Base-by-base conservation (phyloP, 805 yeast species). In the Cyberlindnera subsufficiens region DNA sequence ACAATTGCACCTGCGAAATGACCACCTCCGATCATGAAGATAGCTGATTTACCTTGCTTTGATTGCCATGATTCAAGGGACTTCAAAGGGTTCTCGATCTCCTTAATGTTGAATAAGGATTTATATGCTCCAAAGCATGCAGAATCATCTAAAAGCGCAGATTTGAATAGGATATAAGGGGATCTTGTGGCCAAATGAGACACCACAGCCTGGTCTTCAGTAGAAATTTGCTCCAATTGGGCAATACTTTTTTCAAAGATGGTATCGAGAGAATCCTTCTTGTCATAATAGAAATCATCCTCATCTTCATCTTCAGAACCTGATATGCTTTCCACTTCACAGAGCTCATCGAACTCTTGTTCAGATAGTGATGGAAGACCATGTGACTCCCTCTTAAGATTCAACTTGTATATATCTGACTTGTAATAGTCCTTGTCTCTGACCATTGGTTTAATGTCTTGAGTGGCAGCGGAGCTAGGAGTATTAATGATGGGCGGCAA, bases 1-100 rank as follows among this genome's bases (percentile, higher is more conserved):
- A 93, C 72, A 35, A 93, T 84, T 0, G 96, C 96, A 16, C 93
- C 99, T 0, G 98, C 96, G 68, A 93, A 93, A 65, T 93, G 97
- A 34, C 99, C 99, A 35, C 98, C 97, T 14, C 97, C 97, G 41
- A 93, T 77, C 96, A 93, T 87, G 52, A 93, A 76, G 11, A 93
- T 62, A 0, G 95, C 95, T 5, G 96, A 86, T 36, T 72, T 71
- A 4, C 66, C 65, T 0, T 54, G 47, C 9, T 30, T 37, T 7
- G 44, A 32, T 43, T 54, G 68, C 72, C 73, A 72, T 27, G 52
- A 38, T 25, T 56, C 53, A n/a, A 86, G 51, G 0, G 72, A 57
- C n/a, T 63, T 64, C 6, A 77, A 49, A 0, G 95, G 93, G 3
- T 65, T 60, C 2, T 64, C 54, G 0, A 74, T 57, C n/a, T 68